Percentiles rank a stretch among this genome's conserved stretches.
phyloP scores from a whole-genome alignment of 768 basidiomycete species.

The Mycena alexandri region DNA sequence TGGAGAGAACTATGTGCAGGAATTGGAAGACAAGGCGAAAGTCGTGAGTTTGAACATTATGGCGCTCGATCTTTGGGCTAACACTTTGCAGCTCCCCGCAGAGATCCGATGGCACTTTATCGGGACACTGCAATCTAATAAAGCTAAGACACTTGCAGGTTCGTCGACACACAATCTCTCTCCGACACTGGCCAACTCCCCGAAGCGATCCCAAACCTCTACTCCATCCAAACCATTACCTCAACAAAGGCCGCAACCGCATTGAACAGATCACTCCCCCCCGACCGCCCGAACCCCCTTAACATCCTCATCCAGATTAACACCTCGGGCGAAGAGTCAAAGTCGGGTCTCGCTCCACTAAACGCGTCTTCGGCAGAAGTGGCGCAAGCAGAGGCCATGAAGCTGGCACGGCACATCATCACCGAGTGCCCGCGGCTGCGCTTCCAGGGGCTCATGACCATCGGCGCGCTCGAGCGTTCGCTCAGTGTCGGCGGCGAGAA shows the following conservation, averaged over 20 bases:
- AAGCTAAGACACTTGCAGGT: slow-evolving; percentile 91
- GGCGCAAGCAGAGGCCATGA: slow-evolving; percentile 63
- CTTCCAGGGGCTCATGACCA: slow-evolving; percentile 95
- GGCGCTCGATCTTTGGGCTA: background rate
- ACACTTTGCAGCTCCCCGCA: slow-evolving; percentile 73
- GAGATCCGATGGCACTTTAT: slow-evolving; percentile 99
- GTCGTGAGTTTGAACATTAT: slow-evolving; percentile 56
- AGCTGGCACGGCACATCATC: slow-evolving; percentile 80
- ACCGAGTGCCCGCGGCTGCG: slow-evolving; percentile 78
- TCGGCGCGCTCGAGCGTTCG: slow-evolving; percentile 86
- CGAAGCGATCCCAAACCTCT: slow-evolving; percentile 88
- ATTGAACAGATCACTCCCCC: slow-evolving; percentile 78
- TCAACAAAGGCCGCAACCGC: slow-evolving; percentile 84
- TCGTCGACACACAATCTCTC: slow-evolving; percentile 36
- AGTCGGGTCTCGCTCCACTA: slow-evolving; percentile 86
- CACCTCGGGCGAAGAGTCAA: slow-evolving; percentile 92
- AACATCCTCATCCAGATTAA: slow-evolving; percentile 94
- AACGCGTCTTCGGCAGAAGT: slow-evolving; percentile 47
- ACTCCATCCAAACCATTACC: slow-evolving; percentile 87
- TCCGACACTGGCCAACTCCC: slow-evolving; percentile 3
- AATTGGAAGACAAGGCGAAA: slow-evolving; percentile 88
- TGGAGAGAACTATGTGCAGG: slow-evolving; percentile 98
- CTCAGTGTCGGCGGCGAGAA: slow-evolving; percentile 55
- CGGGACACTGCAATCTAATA: slow-evolving; percentile 93
- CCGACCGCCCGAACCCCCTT: slow-evolving; percentile 69